These are phyloP conservation scores for Letharia columbiana DNA, from an alignment of 495 filamentous ascomycete species.

Conservation along the genomic window DNA sequence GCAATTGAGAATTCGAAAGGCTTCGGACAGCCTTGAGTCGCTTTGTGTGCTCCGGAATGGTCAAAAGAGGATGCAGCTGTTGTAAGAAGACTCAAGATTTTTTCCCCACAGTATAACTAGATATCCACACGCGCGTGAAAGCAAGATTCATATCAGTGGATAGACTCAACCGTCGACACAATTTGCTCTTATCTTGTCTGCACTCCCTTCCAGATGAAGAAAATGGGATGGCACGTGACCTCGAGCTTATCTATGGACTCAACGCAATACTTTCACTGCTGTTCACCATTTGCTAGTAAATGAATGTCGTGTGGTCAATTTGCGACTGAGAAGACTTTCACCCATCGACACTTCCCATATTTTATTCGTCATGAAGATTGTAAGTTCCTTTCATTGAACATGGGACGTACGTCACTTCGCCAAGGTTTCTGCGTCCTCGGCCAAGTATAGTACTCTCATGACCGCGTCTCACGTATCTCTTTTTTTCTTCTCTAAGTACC, in stretches of 20 bases:
- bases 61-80: neutral
- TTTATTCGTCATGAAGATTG: too few species aligned
- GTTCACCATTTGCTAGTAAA: neutral
- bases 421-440: neutral
- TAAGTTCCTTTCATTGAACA: too few species aligned
- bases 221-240: neutral
- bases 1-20: conserved; percentile 86
- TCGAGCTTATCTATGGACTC: neutral
- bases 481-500: neutral
- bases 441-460: neutral
- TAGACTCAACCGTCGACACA: neutral
- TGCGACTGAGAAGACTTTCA: neutral
- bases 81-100: neutral
- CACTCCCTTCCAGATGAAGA: neutral
- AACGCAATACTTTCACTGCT: neutral
- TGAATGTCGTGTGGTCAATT: neutral
- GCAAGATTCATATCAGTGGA: neutral
- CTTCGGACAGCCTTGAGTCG: conserved; percentile 51
- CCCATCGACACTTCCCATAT: too few species aligned
- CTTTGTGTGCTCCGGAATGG: neutral
- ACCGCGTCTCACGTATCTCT: neutral
- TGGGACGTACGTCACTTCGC: neutral
- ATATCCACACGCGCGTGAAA: neutral
- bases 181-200: neutral
- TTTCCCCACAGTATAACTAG: neutral